Percentiles rank a stretch among this genome's conserved stretches.
Evolutionary conservation across 768 basidiomycete genomes (phyloP).

Genomic region (Boletus reticulatus): DNA sequence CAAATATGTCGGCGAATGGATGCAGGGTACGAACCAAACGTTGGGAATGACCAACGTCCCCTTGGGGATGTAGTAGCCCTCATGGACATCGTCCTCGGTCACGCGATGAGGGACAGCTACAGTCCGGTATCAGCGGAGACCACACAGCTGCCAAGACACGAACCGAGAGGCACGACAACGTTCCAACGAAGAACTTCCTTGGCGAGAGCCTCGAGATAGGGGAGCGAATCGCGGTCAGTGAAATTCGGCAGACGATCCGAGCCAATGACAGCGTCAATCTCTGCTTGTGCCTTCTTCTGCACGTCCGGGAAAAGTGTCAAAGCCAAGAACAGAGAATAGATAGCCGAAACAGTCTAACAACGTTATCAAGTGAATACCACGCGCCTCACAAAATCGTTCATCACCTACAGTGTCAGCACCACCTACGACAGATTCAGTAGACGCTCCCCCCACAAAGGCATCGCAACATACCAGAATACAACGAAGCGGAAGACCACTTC

Average conservation of each 20-base stretch:
- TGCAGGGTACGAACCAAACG: slow-evolving; percentile 12
- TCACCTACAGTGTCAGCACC: slow-evolving; percentile 44
- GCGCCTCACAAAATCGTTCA: not conserved
- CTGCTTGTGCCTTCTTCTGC: slow-evolving; percentile 57
- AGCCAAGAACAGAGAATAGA: slow-evolving; percentile 62
- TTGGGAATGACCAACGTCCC: slow-evolving; percentile 28
- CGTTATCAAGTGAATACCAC: slow-evolving; percentile 4
- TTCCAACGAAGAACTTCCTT: slow-evolving; percentile 55
- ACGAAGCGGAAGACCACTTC: slow-evolving; percentile 56
- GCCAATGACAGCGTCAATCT: slow-evolving; percentile 60
- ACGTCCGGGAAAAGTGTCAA: slow-evolving; percentile 56
- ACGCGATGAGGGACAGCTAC: slow-evolving; percentile 45
- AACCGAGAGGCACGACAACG: slow-evolving; percentile 39
- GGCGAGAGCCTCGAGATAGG: slow-evolving; percentile 57
- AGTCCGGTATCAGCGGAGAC: slow-evolving; percentile 30
- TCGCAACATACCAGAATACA: slow-evolving; percentile 25
- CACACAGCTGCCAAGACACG: slow-evolving; percentile 21
- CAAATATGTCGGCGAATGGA: slow-evolving; percentile 1
- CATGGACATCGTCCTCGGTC: slow-evolving; percentile 58
- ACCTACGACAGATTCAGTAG: slow-evolving; percentile 29
- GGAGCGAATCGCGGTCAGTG: slow-evolving; percentile 54
- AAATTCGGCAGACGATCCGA: slow-evolving; percentile 59
- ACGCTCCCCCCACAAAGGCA: slow-evolving; percentile 7
- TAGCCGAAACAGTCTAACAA: slow-evolving; percentile 56
- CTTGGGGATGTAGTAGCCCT: slow-evolving; percentile 62